Percentiles rank a stretch among this genome's conserved stretches.
Evolutionary conservation across 768 basidiomycete genomes (phyloP).

Genomic region (Trametes cubensis): DNA sequence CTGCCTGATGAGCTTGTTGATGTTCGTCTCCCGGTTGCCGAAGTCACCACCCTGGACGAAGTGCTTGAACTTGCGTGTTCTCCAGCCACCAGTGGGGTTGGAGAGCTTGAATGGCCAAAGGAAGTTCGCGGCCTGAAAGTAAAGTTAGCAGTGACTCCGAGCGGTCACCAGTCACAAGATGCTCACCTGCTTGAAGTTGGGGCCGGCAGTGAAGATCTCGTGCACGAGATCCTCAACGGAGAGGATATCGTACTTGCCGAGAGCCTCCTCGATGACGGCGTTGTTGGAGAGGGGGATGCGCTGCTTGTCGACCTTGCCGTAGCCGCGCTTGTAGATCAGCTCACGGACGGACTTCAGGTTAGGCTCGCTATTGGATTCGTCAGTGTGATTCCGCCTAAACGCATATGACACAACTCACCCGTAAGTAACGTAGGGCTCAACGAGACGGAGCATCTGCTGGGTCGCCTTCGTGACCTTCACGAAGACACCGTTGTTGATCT

Average conservation of each 20-base stretch:
- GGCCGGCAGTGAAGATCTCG: slow-evolving; percentile 93
- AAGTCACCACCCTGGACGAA: slow-evolving; percentile 96
- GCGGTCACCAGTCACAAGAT: neutral
- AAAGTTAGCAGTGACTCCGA: slow-evolving; percentile 5
- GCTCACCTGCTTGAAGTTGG: slow-evolving; percentile 97
- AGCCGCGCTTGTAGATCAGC: slow-evolving; percentile 99
- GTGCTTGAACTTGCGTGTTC: slow-evolving; percentile 96
- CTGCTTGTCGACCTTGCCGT: slow-evolving; percentile 97
- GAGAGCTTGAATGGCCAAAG: slow-evolving; percentile 99
- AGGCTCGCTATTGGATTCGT: slow-evolving; percentile 64
- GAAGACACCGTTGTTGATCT: slow-evolving; percentile 99
- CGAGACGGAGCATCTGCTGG: slow-evolving; percentile 95
- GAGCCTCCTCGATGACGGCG: slow-evolving; percentile 84
- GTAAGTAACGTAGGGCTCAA: slow-evolving; percentile 97
- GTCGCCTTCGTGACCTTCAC: slow-evolving; percentile 96
- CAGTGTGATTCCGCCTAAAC: neutral
- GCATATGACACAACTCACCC: slow-evolving; percentile 56
- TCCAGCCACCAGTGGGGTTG: slow-evolving; percentile 98
- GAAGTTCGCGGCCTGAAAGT: slow-evolving; percentile 80
- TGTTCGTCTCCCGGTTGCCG: slow-evolving; percentile 94
- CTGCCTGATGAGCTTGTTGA: slow-evolving; percentile 96
- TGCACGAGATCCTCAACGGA: slow-evolving; percentile 97
- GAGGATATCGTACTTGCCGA: slow-evolving; percentile 94
- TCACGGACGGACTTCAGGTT: slow-evolving; percentile 97
- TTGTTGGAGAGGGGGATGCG: slow-evolving; percentile 96